Evolutionary conservation across 306 rosid species (phyloP).

Genomic region (Leucaena leucocephala): DNA sequence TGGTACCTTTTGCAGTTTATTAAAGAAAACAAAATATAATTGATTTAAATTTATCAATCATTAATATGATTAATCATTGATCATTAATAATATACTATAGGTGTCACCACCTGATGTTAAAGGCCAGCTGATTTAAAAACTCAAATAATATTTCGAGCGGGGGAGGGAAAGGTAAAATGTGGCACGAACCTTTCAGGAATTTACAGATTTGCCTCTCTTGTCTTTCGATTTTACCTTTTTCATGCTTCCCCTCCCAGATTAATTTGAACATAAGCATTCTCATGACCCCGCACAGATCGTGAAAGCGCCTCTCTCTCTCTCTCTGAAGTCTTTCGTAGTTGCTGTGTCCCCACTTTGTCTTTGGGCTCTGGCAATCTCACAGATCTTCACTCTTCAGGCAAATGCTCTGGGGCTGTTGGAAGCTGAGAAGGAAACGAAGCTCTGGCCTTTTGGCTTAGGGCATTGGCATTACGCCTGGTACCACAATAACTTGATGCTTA

Average conservation of each 20-base stretch:
- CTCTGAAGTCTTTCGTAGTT: background rate
- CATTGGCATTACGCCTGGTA: constrained; percentile 12
- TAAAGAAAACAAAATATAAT: background rate
- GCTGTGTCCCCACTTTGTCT: constrained; percentile 17
- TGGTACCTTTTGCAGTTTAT: background rate
- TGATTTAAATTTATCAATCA: background rate
- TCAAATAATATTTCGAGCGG: constrained; percentile 19
- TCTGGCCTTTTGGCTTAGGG: constrained; percentile 30
- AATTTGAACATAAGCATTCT: constrained; percentile 48
- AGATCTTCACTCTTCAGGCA: constrained; percentile 37
- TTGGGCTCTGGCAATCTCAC: constrained; percentile 20
- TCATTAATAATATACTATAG: background rate
- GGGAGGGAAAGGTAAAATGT: constrained; percentile 33
- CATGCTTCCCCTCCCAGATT: constrained; percentile 38
- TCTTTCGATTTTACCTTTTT: background rate
- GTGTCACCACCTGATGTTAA: background rate
- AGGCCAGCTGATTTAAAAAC: background rate
- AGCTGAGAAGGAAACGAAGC: constrained; percentile 21
- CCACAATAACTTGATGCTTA: constrained; percentile 22
- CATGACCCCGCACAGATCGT: constrained; percentile 51
- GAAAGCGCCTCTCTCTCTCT: constrained; percentile 52
- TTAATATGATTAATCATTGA: background rate
- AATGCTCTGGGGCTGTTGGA: constrained; percentile 30
- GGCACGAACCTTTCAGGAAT: constrained; percentile 30
- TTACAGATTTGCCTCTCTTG: constrained; percentile 20